Evolutionary conservation across 1,284 basidiomycete genomes (phyloP), one percentile per base, ranked within the genome.

Genomic region (Ganoderma sp.): DNA sequence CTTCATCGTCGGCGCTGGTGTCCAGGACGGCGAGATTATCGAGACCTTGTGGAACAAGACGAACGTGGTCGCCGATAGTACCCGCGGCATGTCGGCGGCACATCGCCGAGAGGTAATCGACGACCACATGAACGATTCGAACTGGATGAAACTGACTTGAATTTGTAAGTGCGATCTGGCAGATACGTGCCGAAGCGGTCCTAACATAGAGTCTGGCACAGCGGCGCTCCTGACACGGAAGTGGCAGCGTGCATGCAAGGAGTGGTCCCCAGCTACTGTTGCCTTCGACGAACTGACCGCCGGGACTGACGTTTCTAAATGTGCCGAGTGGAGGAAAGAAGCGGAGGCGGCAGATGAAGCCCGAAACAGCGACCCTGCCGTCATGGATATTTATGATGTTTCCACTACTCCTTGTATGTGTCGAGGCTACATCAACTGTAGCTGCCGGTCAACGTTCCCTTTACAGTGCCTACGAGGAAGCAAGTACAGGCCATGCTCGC

Each of bases 41-140:
- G 74, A 75, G 25, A 28, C 25, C 25, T 28, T 28, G 2, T 28
- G 25, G 25, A 28, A 28, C 25, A 28, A 28, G 25, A 28, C 25
- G 1, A 28, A 28, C 2, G 25, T 2, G 2, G 25, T 28, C 25
- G 25, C 25, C 25, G 25, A 28, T 28, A 28, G 25, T 28, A 28
- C 25, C 2, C 25, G 25, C 25, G 25, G 25, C 25, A 28, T 37
- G 34, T 37, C 9, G 3, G 34, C 34, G 34, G 34, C 34, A 37
- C 34, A 37, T 37, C 34, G 34, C 9, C 34, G 34, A 9, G 34
- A 37, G 9, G 34, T 37, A 1, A 64, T 75, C 2, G 71, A 76
- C 42, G 69, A 74, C 39, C 67, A 71, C 41, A 73, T 76, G 72
- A 68, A 71, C 39, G 72, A 76, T 54, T 74, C 69, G 0, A 76